These are phyloP conservation scores for Chondrostereum purpureum DNA, from an alignment of 1,284 basidiomycete species.

Conservation along the genomic window DNA sequence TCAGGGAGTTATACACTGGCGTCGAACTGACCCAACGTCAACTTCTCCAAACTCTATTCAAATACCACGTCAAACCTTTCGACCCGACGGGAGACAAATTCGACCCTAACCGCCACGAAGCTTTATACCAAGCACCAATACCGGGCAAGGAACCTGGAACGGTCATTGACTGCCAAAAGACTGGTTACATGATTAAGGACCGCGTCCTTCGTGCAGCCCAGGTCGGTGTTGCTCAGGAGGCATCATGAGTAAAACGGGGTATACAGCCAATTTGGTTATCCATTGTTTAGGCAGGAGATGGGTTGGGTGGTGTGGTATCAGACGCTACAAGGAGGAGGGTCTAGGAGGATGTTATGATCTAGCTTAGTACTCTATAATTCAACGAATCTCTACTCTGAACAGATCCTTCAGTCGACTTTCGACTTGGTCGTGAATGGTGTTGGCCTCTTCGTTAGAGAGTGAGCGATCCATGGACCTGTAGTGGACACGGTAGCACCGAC, in stretches of 20 bases:
- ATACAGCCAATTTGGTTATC: neutral
- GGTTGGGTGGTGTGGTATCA: neutral
- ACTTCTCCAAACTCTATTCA: conserved; percentile 84
- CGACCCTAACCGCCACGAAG: conserved; percentile 94
- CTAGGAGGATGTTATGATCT: conserved; percentile 13
- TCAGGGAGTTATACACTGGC: conserved; percentile 75
- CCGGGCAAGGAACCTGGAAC: conserved; percentile 84
- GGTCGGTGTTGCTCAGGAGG: conserved; percentile 88
- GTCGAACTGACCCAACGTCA: conserved; percentile 91
- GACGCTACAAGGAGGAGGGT: neutral
- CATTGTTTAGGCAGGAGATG: neutral
- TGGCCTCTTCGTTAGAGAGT: conserved; percentile 87
- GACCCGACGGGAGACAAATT: conserved; percentile 91
- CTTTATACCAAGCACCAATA: conserved; percentile 91
- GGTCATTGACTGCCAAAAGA: conserved; percentile 88
- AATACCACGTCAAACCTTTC: conserved; percentile 87
- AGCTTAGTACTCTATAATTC: conserved; percentile 27
- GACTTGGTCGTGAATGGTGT: conserved; percentile 64
- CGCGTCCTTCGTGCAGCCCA: conserved; percentile 91
- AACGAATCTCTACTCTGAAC: conserved; percentile 78
- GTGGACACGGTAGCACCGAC: conserved; percentile 87
- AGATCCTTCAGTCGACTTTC: conserved; percentile 44
- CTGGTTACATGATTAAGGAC: conserved; percentile 90
- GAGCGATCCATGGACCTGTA: conserved; percentile 98
- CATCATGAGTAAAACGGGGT: conserved; percentile 31